A percentile compares a stretch with the other conserved stretches of the same genome.
phyloP scores from a whole-genome alignment of 106 monocot genomes.

The Allium cepa region DNA sequence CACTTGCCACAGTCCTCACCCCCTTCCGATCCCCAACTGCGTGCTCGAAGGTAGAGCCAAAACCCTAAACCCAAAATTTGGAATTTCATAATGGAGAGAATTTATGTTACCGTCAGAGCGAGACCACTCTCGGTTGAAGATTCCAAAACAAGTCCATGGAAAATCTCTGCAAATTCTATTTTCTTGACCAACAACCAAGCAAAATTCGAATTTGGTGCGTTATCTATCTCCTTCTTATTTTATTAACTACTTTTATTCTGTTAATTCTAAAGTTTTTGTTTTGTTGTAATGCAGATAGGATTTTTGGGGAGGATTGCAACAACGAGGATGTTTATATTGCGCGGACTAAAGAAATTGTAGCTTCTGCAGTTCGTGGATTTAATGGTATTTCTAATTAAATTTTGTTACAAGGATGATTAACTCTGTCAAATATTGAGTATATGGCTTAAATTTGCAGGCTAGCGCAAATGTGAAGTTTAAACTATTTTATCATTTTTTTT shows the following conservation, averaged over 20 bases:
- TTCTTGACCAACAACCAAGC: constrained; percentile 30
- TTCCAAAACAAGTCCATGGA: constrained; percentile 59
- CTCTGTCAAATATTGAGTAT: too few relatives aligned
- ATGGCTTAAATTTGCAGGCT: too few relatives aligned
- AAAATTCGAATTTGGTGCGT: constrained; percentile 78
- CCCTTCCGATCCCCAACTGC: too few relatives aligned
- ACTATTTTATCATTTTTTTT: too few relatives aligned
- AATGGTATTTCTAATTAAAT: constrained; percentile 33
- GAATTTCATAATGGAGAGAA: constrained; percentile 55
- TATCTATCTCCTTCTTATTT: neutral
- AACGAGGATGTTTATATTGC: constrained; percentile 58
- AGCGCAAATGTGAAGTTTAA: too few relatives aligned
- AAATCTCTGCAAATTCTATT: constrained; percentile 70
- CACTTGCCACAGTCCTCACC: too few relatives aligned
- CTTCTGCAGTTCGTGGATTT: constrained; percentile 74
- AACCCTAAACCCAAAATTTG: neutral
- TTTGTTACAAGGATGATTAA: too few relatives aligned
- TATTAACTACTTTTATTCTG: neutral
- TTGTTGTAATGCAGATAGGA: constrained; percentile 35
- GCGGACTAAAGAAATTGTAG: constrained; percentile 73
- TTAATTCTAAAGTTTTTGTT: neutral
- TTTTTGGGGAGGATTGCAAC: constrained; percentile 73
- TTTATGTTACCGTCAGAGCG: constrained; percentile 67
- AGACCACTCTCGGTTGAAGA: constrained; percentile 75
- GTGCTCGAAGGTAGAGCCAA: neutral